Base-by-base conservation (phyloP, 495 filamentous ascomycete species). In the Polyplosphaeria fusca region DNA sequence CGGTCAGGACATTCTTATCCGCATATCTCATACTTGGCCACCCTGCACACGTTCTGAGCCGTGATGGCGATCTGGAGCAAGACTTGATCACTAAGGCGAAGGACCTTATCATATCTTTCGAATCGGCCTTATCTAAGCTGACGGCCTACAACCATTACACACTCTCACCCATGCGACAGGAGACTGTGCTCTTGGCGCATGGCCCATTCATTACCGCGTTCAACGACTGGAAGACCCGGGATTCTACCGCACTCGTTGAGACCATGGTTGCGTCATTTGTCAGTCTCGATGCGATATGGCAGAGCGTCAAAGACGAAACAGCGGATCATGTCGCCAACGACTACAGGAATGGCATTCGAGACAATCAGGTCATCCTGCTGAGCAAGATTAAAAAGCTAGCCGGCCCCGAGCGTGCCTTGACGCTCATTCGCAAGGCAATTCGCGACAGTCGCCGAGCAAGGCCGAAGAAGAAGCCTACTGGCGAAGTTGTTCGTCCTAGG, bases 251-350 rank as follows among this genome's bases (percentile, higher is more conserved):
- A 3, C 72, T 98, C 27, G 86, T 97, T 52, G 88, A 94, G 58
- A 89, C 92, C 47, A 97, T 98, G 93, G 77, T 97, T 22, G 85
- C 91, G 41, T 91, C 95, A 68, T 97, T 96, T 68, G 86, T 95
- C 26, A 92, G 95, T 68, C 75, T 98, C 16, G 93, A 98, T 68
- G 82, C 90, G 22, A 98, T 98, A 27, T 95, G 90, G 85, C 90
- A 95, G 67, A 91, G 88, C 7, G 92, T 97, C 67, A 97, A 97
- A 63, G 83, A 94, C 68, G 88, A 92, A 58, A 85, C 80, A 18
- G 85, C 87, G 35, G 88, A 85, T n/a, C 84, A 84, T 20, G 93
- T 95, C 23, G 83, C 91, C 32, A 84, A 85, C 38, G 90, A 96
- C 45, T 98, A 96, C 68, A 83, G 84, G 54, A 84, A 96, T 65